Evolutionary conservation across 1,284 basidiomycete species (phyloP).

Genomic region (Malassezia nana): DNA sequence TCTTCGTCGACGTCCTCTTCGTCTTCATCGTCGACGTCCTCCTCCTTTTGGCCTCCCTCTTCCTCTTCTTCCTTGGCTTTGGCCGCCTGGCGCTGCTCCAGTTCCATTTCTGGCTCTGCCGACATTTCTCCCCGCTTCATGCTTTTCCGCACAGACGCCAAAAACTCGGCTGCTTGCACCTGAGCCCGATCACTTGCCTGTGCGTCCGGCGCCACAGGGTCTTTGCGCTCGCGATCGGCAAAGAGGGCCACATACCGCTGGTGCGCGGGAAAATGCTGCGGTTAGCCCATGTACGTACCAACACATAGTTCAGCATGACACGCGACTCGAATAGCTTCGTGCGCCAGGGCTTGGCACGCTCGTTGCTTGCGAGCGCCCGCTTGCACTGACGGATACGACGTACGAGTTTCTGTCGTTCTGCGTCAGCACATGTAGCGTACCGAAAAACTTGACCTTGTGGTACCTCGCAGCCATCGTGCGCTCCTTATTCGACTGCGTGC

Average conservation of each 20-base stretch:
- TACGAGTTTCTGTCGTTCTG: conserved; percentile 17
- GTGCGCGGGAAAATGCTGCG: conserved; percentile 10
- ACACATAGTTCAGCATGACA: conserved; percentile 14
- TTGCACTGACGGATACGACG: conserved; percentile 11
- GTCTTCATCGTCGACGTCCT: neutral
- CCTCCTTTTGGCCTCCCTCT: neutral
- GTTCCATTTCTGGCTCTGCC: conserved; percentile 13
- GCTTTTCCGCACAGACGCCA: conserved; percentile 5
- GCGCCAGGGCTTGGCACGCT: neutral
- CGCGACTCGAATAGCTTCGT: conserved; percentile 6
- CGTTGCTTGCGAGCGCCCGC: neutral
- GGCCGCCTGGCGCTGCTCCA: conserved; percentile 5
- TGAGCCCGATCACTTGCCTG: conserved; percentile 12
- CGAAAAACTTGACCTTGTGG: conserved; percentile 20
- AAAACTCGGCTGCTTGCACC: conserved; percentile 10
- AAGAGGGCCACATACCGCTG: conserved; percentile 18
- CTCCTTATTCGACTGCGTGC: conserved; percentile 7
- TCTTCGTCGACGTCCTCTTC: neutral
- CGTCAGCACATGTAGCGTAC: neutral
- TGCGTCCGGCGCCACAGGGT: conserved; percentile 4
- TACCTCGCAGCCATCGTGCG: conserved; percentile 4
- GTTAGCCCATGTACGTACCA: neutral
- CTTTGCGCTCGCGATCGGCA: neutral
- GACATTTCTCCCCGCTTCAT: conserved; percentile 13
- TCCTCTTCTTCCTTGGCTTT: neutral